Percentiles rank a stretch among this genome's conserved stretches.
Conservation (phyloP, 73 alveolate species). For the Vitrella brassicaformis region DNA sequence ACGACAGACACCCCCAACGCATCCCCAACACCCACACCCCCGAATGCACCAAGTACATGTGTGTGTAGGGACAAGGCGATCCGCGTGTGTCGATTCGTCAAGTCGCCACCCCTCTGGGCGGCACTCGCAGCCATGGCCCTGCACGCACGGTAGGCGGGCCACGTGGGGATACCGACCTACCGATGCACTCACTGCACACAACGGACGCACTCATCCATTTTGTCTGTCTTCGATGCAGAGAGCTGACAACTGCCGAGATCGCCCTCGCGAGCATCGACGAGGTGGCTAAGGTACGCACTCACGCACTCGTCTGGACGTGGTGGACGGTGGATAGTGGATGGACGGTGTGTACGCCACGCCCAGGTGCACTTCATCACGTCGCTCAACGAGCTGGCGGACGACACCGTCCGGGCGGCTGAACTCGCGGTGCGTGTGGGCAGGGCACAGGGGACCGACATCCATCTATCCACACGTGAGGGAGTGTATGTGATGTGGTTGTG, state of each 20-base stretch:
- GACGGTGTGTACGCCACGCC: neutral
- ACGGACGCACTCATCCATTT: neutral
- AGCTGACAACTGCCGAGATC: constrained; percentile 79
- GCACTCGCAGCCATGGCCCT: constrained; percentile 81
- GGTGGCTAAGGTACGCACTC: too few species aligned
- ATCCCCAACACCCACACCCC: too few species aligned
- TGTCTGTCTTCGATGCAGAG: constrained; percentile 44
- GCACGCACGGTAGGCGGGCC: constrained; percentile 1
- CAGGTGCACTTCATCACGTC: constrained; percentile 57
- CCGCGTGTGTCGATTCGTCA: constrained; percentile 90
- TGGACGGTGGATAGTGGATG: constrained; percentile 17
- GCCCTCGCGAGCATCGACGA: constrained; percentile 99
- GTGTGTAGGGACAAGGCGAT: constrained; percentile 72
- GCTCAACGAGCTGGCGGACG: constrained; percentile 60
- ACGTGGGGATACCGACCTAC: neutral
- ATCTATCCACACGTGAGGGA: too few species aligned
- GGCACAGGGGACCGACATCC: too few species aligned
- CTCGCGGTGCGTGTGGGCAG: too few species aligned
- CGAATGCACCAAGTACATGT: too few species aligned
- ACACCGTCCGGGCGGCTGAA: constrained; percentile 57
- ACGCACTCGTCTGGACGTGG: too few species aligned
- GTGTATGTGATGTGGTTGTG: too few species aligned
- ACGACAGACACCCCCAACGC: too few species aligned
- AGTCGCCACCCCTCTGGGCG: constrained; percentile 94
- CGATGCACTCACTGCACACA: neutral